These are phyloP conservation scores for Agastache rugosa DNA, from an alignment of 257 asterid species.

Conservation along the genomic window DNA sequence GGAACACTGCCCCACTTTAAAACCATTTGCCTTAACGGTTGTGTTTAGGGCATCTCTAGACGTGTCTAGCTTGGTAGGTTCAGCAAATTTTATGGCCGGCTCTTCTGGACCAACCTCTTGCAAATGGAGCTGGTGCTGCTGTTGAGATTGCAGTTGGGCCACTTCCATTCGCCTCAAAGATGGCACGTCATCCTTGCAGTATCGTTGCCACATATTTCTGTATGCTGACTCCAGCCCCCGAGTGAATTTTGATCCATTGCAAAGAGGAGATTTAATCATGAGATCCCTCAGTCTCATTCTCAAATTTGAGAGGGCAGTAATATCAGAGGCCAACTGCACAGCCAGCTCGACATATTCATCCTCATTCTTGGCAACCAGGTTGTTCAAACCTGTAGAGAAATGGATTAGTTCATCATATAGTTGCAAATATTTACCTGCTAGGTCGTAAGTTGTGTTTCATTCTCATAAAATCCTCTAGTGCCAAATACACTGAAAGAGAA, in stretches of 20 bases:
- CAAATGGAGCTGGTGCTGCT: constrained; percentile 30
- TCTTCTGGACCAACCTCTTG: constrained; percentile 47
- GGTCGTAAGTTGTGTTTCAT: not conserved
- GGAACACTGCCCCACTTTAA: constrained; percentile 45
- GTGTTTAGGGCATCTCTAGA: constrained; percentile 35
- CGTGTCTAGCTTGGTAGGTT: constrained; percentile 36
- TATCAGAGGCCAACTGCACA: constrained; percentile 69
- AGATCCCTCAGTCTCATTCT: constrained; percentile 77
- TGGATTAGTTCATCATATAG: constrained; percentile 10
- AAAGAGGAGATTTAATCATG: constrained; percentile 88
- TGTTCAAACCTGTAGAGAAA: constrained; percentile 64
- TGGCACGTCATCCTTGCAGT: constrained; percentile 85
- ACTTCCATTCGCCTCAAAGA: constrained; percentile 66
- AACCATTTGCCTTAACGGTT: constrained; percentile 63
- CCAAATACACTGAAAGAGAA: not conserved
- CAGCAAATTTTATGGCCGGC: constrained; percentile 36
- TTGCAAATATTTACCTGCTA: not conserved
- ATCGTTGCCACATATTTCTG: constrained; percentile 82
- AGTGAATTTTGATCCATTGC: constrained; percentile 75
- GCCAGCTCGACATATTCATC: constrained; percentile 85
- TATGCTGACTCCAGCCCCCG: constrained; percentile 71
- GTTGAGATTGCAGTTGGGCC: constrained; percentile 44
- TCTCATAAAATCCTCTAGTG: not conserved
- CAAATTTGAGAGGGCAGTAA: constrained; percentile 73
- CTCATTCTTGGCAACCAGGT: constrained; percentile 80